These are phyloP conservation scores for Fusarium concolor DNA, from an alignment of 2,329 filamentous ascomycete species.

Conservation along the genomic window DNA sequence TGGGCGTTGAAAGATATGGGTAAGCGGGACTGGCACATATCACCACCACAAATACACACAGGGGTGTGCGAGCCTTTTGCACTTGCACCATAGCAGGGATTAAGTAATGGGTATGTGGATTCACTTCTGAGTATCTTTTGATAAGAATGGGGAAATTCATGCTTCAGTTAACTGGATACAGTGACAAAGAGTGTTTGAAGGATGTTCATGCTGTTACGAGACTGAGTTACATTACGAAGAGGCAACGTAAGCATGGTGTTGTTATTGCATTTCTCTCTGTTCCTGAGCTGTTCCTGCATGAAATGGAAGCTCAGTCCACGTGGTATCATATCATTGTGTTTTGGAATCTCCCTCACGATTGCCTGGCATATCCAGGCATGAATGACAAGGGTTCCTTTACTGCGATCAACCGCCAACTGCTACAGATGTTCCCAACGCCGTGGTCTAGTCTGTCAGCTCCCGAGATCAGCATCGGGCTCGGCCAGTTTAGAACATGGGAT, in stretches of 20 bases:
- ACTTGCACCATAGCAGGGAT: slow-evolving; percentile 16
- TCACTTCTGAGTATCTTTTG: slow-evolving; percentile 16
- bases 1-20: slow-evolving; percentile 20
- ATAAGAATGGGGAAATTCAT: slow-evolving; percentile 33
- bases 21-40: slow-evolving; percentile 26
- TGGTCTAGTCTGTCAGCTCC: slow-evolving; percentile 39
- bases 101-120: slow-evolving; percentile 20
- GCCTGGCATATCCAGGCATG: not conserved
- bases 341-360: slow-evolving; percentile 10
- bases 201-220: not conserved
- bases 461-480: slow-evolving; percentile 42
- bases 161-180: slow-evolving; percentile 15
- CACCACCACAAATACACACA: slow-evolving; percentile 25
- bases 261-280: slow-evolving; percentile 17
- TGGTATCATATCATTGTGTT: slow-evolving; percentile 37
- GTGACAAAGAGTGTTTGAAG: slow-evolving; percentile 7
- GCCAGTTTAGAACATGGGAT: slow-evolving; percentile 31
- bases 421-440: slow-evolving; percentile 23
- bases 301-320: slow-evolving; percentile 36
- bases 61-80: slow-evolving; percentile 23
- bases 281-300: slow-evolving; percentile 43
- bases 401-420: slow-evolving; percentile 11
- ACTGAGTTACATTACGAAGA: not conserved
- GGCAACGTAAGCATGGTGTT: slow-evolving; percentile 13
- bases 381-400: slow-evolving; percentile 22